phyloP scores from a whole-genome alignment of 805 yeast species.

The Brettanomyces custersianus region DNA sequence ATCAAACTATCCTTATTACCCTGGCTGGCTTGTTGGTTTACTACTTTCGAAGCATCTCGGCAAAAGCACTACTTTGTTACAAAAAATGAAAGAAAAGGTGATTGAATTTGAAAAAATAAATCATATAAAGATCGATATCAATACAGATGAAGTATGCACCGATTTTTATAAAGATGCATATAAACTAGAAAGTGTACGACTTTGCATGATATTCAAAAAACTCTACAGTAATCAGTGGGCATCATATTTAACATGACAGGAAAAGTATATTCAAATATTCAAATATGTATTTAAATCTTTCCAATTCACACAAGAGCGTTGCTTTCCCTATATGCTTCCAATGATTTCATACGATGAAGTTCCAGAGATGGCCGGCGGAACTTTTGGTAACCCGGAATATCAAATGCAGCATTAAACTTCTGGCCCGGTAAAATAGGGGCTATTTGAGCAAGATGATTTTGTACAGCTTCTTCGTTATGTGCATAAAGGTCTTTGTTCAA shows the following conservation, averaged over 20 bases:
- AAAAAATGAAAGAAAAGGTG: background rate
- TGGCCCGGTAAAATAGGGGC: slow-evolving; percentile 87
- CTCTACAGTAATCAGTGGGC: too few relatives aligned
- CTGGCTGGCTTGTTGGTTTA: slow-evolving; percentile 7
- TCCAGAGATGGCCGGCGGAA: background rate
- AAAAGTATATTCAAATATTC: too few relatives aligned
- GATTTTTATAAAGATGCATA: too few relatives aligned
- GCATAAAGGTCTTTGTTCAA: slow-evolving; percentile 38
- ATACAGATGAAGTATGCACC: too few relatives aligned
- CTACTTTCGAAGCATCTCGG: background rate
- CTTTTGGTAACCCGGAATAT: slow-evolving; percentile 60
- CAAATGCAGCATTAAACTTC: slow-evolving; percentile 50
- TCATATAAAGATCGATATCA: too few relatives aligned
- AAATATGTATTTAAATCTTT: too few relatives aligned
- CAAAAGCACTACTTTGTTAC: background rate
- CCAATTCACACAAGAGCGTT: too few relatives aligned
- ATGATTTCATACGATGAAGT: too few relatives aligned
- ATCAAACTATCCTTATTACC: slow-evolving; percentile 6
- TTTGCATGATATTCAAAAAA: too few relatives aligned
- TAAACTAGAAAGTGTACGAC: too few relatives aligned
- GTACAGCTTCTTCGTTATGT: slow-evolving; percentile 38
- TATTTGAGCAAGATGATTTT: slow-evolving; percentile 47
- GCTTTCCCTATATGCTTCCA: too few relatives aligned
- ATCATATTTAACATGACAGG: too few relatives aligned
- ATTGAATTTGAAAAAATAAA: background rate